Base-by-base conservation (phyloP, 768 basidiomycete species). In the Strobilomyces dryophilus region DNA sequence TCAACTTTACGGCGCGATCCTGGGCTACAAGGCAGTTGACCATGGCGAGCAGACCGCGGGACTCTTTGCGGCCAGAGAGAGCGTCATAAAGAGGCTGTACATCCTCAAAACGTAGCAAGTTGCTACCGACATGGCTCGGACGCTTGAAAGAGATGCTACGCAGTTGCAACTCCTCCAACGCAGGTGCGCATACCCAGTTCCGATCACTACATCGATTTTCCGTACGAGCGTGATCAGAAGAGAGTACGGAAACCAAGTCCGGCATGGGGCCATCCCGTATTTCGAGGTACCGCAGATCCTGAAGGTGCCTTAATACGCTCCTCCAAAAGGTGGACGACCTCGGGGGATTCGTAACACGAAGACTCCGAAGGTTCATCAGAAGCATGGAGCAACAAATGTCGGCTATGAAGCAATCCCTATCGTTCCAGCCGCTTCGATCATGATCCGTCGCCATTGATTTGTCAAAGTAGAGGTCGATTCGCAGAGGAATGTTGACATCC, bases 311-410 rank as follows among this genome's bases (percentile, higher is more conserved):
- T 9, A 62, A 27, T 3, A 27, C 32, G 8, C 26, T 26, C 20
- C 21, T 58, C 56, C 51, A 62, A 37, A 62, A 49, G 3, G 18
- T 12, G 2, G n/a, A 15, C 1, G 36, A 39, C 34, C 34, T 31
- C 18, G 40, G 21, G 8, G 47, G 26, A 11, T 6, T n/a, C 1
- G n/a, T 20, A 0, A 40, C n/a, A 12, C 47, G 42, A 20, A 54
- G 18, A 32, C 26, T 47, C 18, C 41, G 32, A 14, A 61, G 4
- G n/a, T 54, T 17, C 7, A 37, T 37, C n/a, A 29, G 9, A n/a
- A 37, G 27, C 18, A 48, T 40, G 37, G n/a, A 9, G 18, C 37
- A 27, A 20, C 37, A 48, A 9, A 48, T 18, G 21, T 48, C 15
- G 27, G 27, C 5, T 11, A 31, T 31, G 26, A 48, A 31, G 18